Evolutionary conservation across 2,329 filamentous ascomycete genomes (phyloP).

Genomic region (Didymella pomorum): DNA sequence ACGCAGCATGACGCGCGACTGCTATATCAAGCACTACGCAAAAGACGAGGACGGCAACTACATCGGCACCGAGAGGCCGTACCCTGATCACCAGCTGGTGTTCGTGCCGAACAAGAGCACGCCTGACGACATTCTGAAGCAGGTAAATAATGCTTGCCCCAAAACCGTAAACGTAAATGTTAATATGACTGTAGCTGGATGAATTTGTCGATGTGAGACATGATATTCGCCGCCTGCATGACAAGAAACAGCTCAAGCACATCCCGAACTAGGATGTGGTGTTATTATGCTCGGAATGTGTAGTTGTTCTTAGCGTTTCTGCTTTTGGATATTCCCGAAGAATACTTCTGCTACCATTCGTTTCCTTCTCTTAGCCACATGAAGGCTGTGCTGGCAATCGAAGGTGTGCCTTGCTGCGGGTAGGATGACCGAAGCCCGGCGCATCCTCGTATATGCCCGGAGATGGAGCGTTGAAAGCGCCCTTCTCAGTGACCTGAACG

Average conservation of each 20-base stretch:
- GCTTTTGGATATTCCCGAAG: slow-evolving; percentile 1
- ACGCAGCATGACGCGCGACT: slow-evolving; percentile 20
- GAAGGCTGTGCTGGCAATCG: neutral
- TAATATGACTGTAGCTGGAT: slow-evolving; percentile 6
- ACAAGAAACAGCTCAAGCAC: slow-evolving; percentile 11
- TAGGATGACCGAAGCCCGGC: neutral
- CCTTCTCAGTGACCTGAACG: neutral
- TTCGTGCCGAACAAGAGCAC: slow-evolving; percentile 19
- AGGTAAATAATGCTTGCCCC: neutral
- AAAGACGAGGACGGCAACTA: slow-evolving; percentile 20
- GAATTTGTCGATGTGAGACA: slow-evolving; percentile 18
- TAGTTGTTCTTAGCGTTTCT: neutral
- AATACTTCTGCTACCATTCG: neutral
- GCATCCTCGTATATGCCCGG: neutral
- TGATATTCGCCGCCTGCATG: slow-evolving; percentile 13
- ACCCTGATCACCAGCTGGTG: slow-evolving; percentile 14
- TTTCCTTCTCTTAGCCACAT: neutral
- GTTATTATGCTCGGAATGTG: neutral
- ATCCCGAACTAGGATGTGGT: neutral
- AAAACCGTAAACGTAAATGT: neutral
- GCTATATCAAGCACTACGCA: slow-evolving; percentile 19
- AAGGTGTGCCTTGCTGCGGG: neutral
- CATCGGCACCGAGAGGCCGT: slow-evolving; percentile 18
- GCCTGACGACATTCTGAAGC: slow-evolving; percentile 14
- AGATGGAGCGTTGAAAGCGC: neutral